Evolutionary conservation across 129 eudicot species (phyloP), one percentile per base, ranked within the genome.

Genomic region (Heracleum sosnowskyi): DNA sequence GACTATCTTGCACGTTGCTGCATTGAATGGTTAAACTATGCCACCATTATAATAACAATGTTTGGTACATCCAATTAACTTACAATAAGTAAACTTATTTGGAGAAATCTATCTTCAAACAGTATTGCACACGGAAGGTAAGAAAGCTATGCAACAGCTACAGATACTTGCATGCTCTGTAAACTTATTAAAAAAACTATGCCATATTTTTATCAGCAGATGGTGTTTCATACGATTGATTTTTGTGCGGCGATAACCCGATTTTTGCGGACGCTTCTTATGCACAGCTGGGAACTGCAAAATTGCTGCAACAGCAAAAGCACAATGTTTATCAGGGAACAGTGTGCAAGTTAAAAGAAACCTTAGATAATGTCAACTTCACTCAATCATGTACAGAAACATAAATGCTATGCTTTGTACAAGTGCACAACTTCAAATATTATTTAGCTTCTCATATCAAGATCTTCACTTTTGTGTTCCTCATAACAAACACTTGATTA

Each of bases 281-380:
- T 96, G 95, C 77, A 77, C 85, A 62, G 93, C 88, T 31, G 99
- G 97, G 80, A 90, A 83, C 76, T 92, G 97, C 97, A 96, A 88
- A 76, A 96, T 96, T 86, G 97, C 99, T 96, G 93, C 97, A 92
- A 75, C 81, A 87, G 51, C 45, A 60, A 60, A 49, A 10, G 76
- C 78, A 85, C 42, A 69, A 63, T 70, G 8, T 34, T 29, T 51
- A 11, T 80, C 69, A 72, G 77, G 7, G 75, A 71, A 40, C 7
- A 71, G 18, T 35, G 5, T 35, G 29, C 7, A 77, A 41, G 20
- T n/a, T 35, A 7, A 22, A 53, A 51, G 5, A 1, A 20, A 4
- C 0, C 11, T 22, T 9, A 7, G 12, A 22, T 22, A 24, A 22
- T 53, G 28, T 29, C 63, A 22, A 28, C 29, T 53, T 53, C 29